Conservation (phyloP, 345 rosid species). For the Salix dunnii region DNA sequence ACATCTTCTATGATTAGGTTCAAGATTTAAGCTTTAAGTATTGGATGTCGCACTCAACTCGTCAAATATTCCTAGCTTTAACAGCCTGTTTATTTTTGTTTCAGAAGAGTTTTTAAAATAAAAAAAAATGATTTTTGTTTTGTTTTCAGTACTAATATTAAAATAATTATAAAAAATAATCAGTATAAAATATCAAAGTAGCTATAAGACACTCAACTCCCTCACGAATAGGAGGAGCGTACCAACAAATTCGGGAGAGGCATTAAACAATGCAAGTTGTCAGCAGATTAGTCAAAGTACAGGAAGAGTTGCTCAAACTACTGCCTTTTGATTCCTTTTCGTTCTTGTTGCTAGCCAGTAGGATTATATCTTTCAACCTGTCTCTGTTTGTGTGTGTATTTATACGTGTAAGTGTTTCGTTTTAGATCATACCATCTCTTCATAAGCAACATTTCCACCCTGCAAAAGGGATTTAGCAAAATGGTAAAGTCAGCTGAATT, state of each 20-base stretch:
- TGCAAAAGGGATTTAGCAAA: constrained; percentile 8
- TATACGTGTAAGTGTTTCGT: background rate
- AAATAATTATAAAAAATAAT: too few species aligned
- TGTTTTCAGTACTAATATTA: too few species aligned
- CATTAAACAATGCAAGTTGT: background rate
- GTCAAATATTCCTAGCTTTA: too few species aligned
- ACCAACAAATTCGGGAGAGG: background rate
- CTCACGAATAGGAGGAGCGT: background rate
- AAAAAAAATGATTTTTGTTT: too few species aligned
- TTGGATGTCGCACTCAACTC: background rate
- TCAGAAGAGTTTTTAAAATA: too few species aligned
- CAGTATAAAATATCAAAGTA: too few species aligned
- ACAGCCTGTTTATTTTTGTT: too few species aligned
- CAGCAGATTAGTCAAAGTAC: background rate
- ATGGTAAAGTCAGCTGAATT: constrained; percentile 22
- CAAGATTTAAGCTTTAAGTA: too few species aligned
- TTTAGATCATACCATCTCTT: background rate
- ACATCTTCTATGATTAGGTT: too few species aligned
- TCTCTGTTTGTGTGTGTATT: background rate
- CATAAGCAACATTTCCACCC: background rate
- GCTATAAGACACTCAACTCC: background rate
- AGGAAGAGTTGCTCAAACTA: background rate
- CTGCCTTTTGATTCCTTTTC: constrained; percentile 27
- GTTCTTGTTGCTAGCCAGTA: background rate
- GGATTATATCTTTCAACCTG: background rate